phyloP scores from a whole-genome alignment of 768 basidiomycete genomes.

The Lepiota brunneoincarnata region DNA sequence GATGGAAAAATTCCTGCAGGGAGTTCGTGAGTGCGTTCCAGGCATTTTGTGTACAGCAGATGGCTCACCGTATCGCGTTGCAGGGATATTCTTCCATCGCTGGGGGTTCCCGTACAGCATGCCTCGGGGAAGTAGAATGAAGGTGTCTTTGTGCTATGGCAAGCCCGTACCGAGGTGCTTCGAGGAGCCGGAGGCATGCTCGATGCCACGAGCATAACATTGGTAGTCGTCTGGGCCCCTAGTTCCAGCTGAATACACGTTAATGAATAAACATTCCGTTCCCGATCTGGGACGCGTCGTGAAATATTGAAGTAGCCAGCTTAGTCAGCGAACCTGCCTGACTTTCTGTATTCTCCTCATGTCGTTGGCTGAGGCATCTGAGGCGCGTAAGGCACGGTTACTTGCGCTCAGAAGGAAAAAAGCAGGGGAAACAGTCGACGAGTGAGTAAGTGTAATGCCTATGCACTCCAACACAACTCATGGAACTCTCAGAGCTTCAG shows the following conservation, averaged over 20 bases:
- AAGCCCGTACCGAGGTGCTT: slow-evolving; percentile 9
- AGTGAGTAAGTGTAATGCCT: slow-evolving; percentile 32
- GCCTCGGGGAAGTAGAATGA: slow-evolving; percentile 21
- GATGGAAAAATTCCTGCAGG: slow-evolving; percentile 85
- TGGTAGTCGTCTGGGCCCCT: too few species aligned
- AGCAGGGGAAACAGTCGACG: slow-evolving; percentile 47
- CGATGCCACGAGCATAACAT: slow-evolving; percentile 31
- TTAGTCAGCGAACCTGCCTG: slow-evolving; percentile 8
- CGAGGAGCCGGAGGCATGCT: slow-evolving; percentile 24
- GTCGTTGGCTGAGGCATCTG: slow-evolving; percentile 74
- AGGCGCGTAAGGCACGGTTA: slow-evolving; percentile 78
- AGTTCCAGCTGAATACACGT: not conserved
- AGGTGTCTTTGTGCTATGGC: not conserved
- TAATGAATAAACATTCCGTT: not conserved
- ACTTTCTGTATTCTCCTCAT: slow-evolving; percentile 19
- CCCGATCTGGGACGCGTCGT: slow-evolving; percentile 15
- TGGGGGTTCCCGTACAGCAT: slow-evolving; percentile 31
- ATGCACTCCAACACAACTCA: not conserved
- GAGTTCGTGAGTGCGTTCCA: slow-evolving; percentile 6
- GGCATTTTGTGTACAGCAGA: not conserved
- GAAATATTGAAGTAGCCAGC: slow-evolving; percentile 3
- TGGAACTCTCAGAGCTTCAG: slow-evolving; percentile 25
- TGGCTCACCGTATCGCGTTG: slow-evolving; percentile 60
- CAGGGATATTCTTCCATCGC: slow-evolving; percentile 64
- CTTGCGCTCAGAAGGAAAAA: slow-evolving; percentile 75